Conservation (phyloP, 176 grass and related monocot species). For the Areca catechu region DNA sequence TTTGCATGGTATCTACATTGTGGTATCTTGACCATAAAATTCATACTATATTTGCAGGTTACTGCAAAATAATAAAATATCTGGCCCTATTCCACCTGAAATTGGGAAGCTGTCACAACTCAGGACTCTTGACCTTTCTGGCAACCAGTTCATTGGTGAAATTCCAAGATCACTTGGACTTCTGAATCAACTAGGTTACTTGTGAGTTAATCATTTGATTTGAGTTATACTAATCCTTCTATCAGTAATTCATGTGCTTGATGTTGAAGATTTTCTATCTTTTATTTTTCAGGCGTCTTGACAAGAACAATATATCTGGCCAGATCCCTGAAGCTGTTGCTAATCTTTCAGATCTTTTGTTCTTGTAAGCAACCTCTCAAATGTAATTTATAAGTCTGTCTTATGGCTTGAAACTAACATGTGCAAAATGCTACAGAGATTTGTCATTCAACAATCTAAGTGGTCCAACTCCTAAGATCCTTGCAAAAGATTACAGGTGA, state of each 20-base stretch:
- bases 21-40: too few relatives aligned
- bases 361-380: constrained; percentile 61
- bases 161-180: constrained; percentile 78
- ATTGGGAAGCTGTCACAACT: constrained; percentile 73
- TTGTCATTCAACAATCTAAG: constrained; percentile 91
- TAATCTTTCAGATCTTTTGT: constrained; percentile 81
- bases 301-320: constrained; percentile 80
- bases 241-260: background rate
- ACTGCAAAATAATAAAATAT: constrained; percentile 95
- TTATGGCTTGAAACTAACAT: constrained; percentile 24
- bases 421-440: constrained; percentile 55
- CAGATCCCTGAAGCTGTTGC: constrained; percentile 68
- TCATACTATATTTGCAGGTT: constrained; percentile 32
- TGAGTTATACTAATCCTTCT: background rate
- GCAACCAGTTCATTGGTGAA: constrained; percentile 71
- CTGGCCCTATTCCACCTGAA: constrained; percentile 67
- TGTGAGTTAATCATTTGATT: constrained; percentile 44
- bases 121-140: constrained; percentile 78
- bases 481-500: constrained; percentile 86
- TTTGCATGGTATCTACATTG: background rate
- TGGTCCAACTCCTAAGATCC: constrained; percentile 72
- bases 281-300: constrained; percentile 61
- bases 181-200: constrained; percentile 68
- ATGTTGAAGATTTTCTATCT: constrained; percentile 9
- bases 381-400: constrained; percentile 3